Evolutionary conservation across 371 early-diverging fungal species (phyloP).

Genomic region (Mucor lusitanicus): DNA sequence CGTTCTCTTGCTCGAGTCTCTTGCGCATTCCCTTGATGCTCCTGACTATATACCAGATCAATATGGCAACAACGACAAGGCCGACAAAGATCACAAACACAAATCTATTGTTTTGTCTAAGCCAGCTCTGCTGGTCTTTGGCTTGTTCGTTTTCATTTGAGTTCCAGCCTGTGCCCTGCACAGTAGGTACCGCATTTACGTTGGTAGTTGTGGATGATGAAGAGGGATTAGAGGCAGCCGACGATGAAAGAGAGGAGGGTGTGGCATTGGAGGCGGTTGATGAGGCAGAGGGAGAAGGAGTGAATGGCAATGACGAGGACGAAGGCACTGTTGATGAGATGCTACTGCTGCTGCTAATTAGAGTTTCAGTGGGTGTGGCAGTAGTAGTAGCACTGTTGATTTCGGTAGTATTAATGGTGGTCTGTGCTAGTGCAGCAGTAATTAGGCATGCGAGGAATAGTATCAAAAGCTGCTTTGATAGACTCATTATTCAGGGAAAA

Average conservation of each 20-base stretch:
- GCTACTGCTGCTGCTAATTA: neutral
- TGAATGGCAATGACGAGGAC: neutral
- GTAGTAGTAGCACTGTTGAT: neutral
- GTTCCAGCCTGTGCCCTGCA: slow-evolving; percentile 28
- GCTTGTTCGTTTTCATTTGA: slow-evolving; percentile 11
- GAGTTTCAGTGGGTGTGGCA: neutral
- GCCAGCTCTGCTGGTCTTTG: slow-evolving; percentile 25
- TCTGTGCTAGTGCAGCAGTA: neutral
- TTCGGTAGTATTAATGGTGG: neutral
- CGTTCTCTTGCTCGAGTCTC: slow-evolving; percentile 26
- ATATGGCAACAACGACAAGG: slow-evolving; percentile 7
- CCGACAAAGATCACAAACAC: slow-evolving; percentile 32
- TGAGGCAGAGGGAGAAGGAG: neutral
- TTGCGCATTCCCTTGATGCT: slow-evolving; percentile 36
- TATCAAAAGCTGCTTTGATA: neutral
- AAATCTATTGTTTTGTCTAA: slow-evolving; percentile 33
- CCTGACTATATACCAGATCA: slow-evolving; percentile 28
- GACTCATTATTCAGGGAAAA: neutral
- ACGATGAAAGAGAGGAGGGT: neutral
- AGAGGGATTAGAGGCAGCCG: neutral
- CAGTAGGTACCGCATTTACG: slow-evolving; percentile 14
- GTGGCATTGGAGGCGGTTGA: neutral
- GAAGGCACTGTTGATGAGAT: neutral
- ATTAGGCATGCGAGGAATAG: neutral
- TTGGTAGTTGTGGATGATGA: neutral